Conservation (phyloP, 345 rosid genomes). For the Bretschneidera sinensis region DNA sequence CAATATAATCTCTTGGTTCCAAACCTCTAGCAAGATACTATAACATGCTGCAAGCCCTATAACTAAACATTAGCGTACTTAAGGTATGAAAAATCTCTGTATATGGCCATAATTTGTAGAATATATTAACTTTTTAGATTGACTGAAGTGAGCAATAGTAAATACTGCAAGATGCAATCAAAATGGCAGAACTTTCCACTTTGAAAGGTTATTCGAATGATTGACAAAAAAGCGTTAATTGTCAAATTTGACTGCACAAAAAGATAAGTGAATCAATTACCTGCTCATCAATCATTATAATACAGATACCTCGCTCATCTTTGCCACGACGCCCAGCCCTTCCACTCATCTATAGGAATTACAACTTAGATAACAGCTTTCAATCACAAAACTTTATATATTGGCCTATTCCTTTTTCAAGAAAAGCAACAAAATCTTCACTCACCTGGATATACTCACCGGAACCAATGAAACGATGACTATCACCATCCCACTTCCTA, state of each 20-base stretch:
- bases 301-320: slow-evolving; percentile 94
- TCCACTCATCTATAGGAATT: slow-evolving; percentile 83
- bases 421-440: slow-evolving; percentile 18
- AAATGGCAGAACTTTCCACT: too few relatives aligned
- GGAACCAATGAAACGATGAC: slow-evolving; percentile 89
- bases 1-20: slow-evolving; percentile 5
- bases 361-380: slow-evolving; percentile 11
- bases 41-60: neutral
- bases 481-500: slow-evolving; percentile 98
- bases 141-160: neutral
- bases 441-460: slow-evolving; percentile 99
- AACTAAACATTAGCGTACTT: neutral
- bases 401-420: neutral
- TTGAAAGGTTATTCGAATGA: too few relatives aligned
- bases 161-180: neutral
- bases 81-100: too few relatives aligned
- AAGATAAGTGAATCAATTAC: slow-evolving; percentile 25
- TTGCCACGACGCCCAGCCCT: slow-evolving; percentile 99
- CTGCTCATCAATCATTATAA: slow-evolving; percentile 95
- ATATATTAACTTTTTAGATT: too few relatives aligned
- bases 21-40: slow-evolving; percentile 12
- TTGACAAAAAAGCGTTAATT: slow-evolving; percentile 2
- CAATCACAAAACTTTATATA: neutral
- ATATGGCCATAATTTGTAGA: neutral
- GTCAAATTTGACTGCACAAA: neutral